These are phyloP conservation scores for Mycena amicta DNA, from an alignment of 768 basidiomycete species.

Conservation along the genomic window DNA sequence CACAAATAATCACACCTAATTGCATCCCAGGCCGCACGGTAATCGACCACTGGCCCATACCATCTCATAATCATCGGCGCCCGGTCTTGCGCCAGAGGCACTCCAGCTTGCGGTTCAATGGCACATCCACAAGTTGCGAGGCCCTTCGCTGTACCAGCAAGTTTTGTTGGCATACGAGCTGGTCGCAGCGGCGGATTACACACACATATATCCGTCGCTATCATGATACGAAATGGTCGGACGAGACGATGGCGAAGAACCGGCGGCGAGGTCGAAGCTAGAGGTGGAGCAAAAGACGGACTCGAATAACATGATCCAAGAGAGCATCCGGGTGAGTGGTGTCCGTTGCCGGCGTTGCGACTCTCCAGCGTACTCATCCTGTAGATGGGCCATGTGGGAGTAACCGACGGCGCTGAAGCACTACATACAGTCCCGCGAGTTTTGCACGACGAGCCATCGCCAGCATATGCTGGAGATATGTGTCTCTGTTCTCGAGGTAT, in stretches of 20 bases:
- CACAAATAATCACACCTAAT: no score
- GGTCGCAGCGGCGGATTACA: constrained; percentile 42
- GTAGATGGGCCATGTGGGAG: constrained; percentile 89
- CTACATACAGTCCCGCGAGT: constrained; percentile 91
- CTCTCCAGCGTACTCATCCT: neutral
- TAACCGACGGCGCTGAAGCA: constrained; percentile 72
- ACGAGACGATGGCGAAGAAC: constrained; percentile 66
- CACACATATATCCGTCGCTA: constrained; percentile 46
- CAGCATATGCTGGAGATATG: constrained; percentile 95
- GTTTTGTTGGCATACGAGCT: constrained; percentile 59
- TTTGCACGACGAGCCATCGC: constrained; percentile 85
- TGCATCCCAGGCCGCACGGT: constrained; percentile 77
- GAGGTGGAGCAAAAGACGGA: constrained; percentile 96
- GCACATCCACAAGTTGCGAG: constrained; percentile 70
- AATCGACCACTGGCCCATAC: constrained; percentile 77
- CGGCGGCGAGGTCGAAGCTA: constrained; percentile 75
- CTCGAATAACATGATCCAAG: constrained; percentile 96
- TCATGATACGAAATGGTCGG: constrained; percentile 75
- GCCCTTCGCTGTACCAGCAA: constrained; percentile 60
- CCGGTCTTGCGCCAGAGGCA: constrained; percentile 72
- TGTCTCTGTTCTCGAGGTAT: constrained; percentile 76
- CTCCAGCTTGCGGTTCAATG: constrained; percentile 64
- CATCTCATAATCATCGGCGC: constrained; percentile 61
- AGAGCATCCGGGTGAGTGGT: constrained; percentile 84
- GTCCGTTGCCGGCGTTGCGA: neutral